A percentile compares a stretch with the other conserved stretches of the same genome.
Evolutionary conservation across 331 rosid species (phyloP).

Genomic region (Cydonia oblonga): DNA sequence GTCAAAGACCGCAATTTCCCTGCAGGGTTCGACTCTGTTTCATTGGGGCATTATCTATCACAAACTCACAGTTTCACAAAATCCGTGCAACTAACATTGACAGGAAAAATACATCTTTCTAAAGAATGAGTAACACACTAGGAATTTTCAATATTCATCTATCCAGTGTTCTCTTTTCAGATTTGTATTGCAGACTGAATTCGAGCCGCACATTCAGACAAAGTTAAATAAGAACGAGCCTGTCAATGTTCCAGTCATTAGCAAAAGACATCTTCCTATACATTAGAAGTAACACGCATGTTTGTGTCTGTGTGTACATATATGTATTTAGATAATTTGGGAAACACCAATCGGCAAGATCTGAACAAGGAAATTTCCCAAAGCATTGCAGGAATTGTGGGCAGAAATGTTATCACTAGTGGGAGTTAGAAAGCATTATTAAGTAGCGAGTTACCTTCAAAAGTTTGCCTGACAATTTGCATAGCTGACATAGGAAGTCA

Average conservation of each 20-base stretch:
- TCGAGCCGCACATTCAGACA: not conserved
- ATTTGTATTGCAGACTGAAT: not conserved
- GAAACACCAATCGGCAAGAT: not conserved
- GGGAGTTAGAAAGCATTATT: not conserved
- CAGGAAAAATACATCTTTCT: not conserved
- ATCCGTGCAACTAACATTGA: not conserved
- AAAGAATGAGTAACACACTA: not conserved
- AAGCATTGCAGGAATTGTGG: not conserved
- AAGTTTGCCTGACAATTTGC: slow-evolving; percentile 71
- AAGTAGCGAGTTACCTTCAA: slow-evolving; percentile 46
- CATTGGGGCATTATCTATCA: not conserved
- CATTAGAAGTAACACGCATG: not conserved
- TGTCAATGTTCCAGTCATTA: too few relatives aligned
- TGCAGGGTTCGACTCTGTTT: not conserved
- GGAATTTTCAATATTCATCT: not conserved
- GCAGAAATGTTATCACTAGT: not conserved
- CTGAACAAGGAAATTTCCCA: not conserved
- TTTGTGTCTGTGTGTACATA: not conserved
- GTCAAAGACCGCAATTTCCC: not conserved
- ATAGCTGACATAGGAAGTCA: slow-evolving; percentile 81
- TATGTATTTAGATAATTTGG: not conserved
- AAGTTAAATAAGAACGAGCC: not conserved
- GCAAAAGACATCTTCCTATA: not conserved
- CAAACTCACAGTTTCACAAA: not conserved
- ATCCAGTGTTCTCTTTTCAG: not conserved